These are phyloP conservation scores for Colletotrichum shisoi DNA, from an alignment of 2,329 filamentous ascomycete genomes.

Conservation along the genomic window DNA sequence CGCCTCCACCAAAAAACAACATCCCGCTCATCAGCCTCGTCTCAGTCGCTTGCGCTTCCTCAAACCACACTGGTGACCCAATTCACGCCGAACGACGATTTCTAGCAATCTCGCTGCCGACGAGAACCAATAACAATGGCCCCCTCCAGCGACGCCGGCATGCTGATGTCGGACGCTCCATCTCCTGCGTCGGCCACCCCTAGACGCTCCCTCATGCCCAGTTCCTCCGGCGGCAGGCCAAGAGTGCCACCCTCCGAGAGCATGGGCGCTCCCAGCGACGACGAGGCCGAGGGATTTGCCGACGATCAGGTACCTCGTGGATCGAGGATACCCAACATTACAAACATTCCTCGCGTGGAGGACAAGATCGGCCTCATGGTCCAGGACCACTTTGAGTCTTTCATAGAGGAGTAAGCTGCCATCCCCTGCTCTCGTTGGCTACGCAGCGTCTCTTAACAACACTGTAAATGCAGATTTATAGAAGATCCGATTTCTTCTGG, in stretches of 20 bases:
- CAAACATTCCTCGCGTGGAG: slow-evolving; percentile 73
- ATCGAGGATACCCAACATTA: slow-evolving; percentile 56
- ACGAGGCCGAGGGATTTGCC: slow-evolving; percentile 68
- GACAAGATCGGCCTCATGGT: slow-evolving; percentile 79
- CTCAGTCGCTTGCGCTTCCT: slow-evolving; percentile 16
- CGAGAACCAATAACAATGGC: slow-evolving; percentile 51
- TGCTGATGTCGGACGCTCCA: slow-evolving; percentile 65
- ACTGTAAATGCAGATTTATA: slow-evolving; percentile 59
- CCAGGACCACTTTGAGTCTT: slow-evolving; percentile 79
- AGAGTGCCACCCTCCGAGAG: slow-evolving; percentile 70
- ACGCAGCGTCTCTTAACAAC: slow-evolving; percentile 18
- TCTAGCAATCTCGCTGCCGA: neutral
- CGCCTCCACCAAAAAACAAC: slow-evolving; percentile 37
- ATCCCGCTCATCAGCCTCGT: slow-evolving; percentile 22
- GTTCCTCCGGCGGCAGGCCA: slow-evolving; percentile 62
- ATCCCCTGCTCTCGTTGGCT: neutral
- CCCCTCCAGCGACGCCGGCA: slow-evolving; percentile 64
- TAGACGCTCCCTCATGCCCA: slow-evolving; percentile 53
- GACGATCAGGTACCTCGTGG: slow-evolving; percentile 69
- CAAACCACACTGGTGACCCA: slow-evolving; percentile 6
- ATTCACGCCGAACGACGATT: neutral
- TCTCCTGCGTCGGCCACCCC: slow-evolving; percentile 56
- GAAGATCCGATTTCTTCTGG: slow-evolving; percentile 73
- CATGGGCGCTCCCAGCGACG: slow-evolving; percentile 66
- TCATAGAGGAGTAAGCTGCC: slow-evolving; percentile 73